phyloP scores from a whole-genome alignment of 2,329 filamentous ascomycete species.

The Claviceps paspali region DNA sequence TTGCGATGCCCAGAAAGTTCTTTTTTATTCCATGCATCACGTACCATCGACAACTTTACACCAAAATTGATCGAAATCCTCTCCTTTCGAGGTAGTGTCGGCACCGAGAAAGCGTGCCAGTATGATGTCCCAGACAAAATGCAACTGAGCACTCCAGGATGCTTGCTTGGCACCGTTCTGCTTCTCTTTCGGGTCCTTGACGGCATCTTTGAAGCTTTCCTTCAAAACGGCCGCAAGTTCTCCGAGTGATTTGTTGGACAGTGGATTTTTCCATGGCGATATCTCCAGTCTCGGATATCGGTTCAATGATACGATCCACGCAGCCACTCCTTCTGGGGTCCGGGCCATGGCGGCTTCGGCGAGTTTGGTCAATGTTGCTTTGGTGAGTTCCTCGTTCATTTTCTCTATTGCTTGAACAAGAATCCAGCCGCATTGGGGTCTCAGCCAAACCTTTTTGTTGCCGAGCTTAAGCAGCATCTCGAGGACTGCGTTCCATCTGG shows the following conservation, averaged over 20 bases:
- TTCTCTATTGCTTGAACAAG: constrained; percentile 58
- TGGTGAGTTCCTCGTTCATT: constrained; percentile 41
- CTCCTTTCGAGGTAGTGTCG: constrained; percentile 17
- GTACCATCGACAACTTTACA: constrained; percentile 70
- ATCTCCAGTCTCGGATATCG: constrained; percentile 47
- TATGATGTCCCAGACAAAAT: constrained; percentile 78
- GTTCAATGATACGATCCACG: constrained; percentile 62
- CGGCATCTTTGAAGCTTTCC: constrained; percentile 46
- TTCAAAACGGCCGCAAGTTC: constrained; percentile 65
- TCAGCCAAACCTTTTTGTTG: constrained; percentile 74
- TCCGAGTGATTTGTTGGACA: constrained; percentile 51
- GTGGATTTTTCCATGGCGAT: constrained; percentile 65
- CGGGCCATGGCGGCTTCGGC: constrained; percentile 52
- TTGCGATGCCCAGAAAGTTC: too few relatives aligned
- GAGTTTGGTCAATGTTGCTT: constrained; percentile 47
- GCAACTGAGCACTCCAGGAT: constrained; percentile 64
- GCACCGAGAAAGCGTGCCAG: constrained; percentile 36
- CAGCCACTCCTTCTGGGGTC: constrained; percentile 75
- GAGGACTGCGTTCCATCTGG: constrained; percentile 53
- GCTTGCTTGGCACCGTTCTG: constrained; percentile 43
- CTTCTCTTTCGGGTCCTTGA: constrained; percentile 27
- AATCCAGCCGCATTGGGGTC: constrained; percentile 74
- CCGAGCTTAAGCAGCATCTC: constrained; percentile 59
- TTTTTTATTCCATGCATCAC: constrained; percentile 18
- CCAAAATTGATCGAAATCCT: constrained; percentile 67